A percentile compares a stretch with the other conserved stretches of the same genome.
Conservation (phyloP, 1,139 yeast species). For the Blastobotrys serpentis region DNA sequence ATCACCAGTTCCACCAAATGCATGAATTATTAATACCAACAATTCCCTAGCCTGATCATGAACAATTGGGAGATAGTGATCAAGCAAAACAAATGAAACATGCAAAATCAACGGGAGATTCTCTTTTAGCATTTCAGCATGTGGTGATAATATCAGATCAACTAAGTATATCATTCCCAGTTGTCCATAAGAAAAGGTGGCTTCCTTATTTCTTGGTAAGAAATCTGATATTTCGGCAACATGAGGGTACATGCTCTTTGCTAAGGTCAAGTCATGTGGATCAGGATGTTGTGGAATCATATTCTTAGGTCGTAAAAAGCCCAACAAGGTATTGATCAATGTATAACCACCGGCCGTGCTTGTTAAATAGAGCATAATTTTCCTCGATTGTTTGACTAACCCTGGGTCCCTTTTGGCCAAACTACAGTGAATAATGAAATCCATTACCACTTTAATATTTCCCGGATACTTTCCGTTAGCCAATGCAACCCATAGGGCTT, state of each 20-base stretch:
- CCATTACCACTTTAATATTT: constrained; percentile 71
- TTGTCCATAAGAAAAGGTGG: constrained; percentile 85
- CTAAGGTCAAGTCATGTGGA: constrained; percentile 34
- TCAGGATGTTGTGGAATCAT: constrained; percentile 73
- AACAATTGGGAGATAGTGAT: constrained; percentile 80
- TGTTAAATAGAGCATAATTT: constrained; percentile 70
- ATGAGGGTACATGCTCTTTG: constrained; percentile 55
- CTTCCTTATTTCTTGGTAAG: constrained; percentile 64
- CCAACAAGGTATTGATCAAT: constrained; percentile 63
- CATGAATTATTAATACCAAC: constrained; percentile 69
- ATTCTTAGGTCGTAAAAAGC: constrained; percentile 73
- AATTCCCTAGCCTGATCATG: constrained; percentile 82
- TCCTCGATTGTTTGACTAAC: constrained; percentile 77
- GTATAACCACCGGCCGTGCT: constrained; percentile 57
- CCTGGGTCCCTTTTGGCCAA: constrained; percentile 67
- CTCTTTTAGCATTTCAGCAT: constrained; percentile 32
- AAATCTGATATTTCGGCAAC: constrained; percentile 66
- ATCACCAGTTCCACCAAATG: constrained; percentile 43
- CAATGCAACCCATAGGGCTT: constrained; percentile 91
- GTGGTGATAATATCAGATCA: constrained; percentile 60
- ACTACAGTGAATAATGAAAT: constrained; percentile 67
- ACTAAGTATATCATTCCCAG: constrained; percentile 80
- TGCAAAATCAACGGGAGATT: constrained; percentile 80
- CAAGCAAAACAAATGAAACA: constrained; percentile 73
- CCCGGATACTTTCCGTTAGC: constrained; percentile 66